Evolutionary conservation across 192 early-diverging fungal genomes (phyloP), one percentile per base, ranked within the genome.

Genomic region (Coemansia sp.): DNA sequence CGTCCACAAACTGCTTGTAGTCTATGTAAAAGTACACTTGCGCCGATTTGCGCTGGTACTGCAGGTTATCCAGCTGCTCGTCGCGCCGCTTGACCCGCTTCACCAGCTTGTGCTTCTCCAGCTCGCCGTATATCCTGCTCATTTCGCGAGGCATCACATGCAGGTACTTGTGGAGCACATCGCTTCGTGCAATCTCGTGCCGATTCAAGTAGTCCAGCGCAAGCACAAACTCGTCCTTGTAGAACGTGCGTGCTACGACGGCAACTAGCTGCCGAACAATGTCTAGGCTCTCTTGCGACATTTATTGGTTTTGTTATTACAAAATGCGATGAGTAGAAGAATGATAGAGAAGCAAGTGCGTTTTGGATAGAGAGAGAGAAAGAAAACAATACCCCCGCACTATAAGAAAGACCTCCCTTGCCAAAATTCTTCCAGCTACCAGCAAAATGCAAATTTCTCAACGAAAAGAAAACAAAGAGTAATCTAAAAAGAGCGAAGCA

Each of bases 1-100:
- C 93, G 64, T 95, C 90, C 0, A 97, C 91, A 78, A 95, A 93
- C n/a, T 89, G 84, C 69, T 91, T 92, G 81, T 95, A 95, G 79
- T 97, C 95, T 13, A 97, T 83, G 70, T 92, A 93, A 74, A 92
- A 95, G 65, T 89, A 94, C 40, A 84, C 85, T 64, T 86, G 86
- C 17, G 78, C 69, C 2, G 19, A 22, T 11, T 59, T 46, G 22
- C 86, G 75, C 60, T 87, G 85, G 61, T 85, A 85, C 23, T 83
- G 84, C 46, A 50, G 22, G 19, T 42, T 61, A 14, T 70, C 64
- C 0, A 33, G 36, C 17, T 88, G 48, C 19, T 67, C 67, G 61
- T 79, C 76, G 3, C 57, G 55, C 1, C 76, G 76, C 48, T 34
- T 45, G 13, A 70, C 58, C 38, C 34, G 33, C 36, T 66, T 50